phyloP scores from a whole-genome alignment of 2,329 filamentous ascomycete genomes.

The Beauveria varroae region DNA sequence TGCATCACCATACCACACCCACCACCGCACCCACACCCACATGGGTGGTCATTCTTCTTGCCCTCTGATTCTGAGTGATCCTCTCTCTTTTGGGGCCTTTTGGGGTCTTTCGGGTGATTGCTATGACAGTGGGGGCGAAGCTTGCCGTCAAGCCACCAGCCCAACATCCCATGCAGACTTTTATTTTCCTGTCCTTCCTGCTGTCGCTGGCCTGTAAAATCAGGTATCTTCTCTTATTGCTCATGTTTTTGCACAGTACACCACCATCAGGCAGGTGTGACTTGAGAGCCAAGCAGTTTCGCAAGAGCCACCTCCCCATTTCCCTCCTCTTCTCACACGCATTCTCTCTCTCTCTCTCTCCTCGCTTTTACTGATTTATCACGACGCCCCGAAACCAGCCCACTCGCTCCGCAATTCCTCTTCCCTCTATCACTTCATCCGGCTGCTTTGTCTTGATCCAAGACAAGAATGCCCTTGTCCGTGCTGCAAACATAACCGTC shows the following conservation, averaged over 20 bases:
- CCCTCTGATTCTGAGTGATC: background rate
- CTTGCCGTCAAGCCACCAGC: slow-evolving; percentile 7
- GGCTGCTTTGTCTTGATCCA: background rate
- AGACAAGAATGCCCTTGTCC: background rate
- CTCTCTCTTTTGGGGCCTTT: background rate
- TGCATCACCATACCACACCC: too few relatives aligned
- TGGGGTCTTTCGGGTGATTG: background rate
- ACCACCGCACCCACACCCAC: too few relatives aligned
- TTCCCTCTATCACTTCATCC: background rate
- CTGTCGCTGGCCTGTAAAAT: too few relatives aligned
- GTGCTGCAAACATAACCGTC: background rate
- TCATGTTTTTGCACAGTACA: too few relatives aligned
- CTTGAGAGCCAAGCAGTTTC: too few relatives aligned
- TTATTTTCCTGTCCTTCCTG: background rate
- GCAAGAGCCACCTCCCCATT: too few relatives aligned
- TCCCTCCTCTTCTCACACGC: background rate
- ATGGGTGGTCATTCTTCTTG: background rate
- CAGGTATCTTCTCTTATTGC: background rate
- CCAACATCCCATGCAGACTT: background rate
- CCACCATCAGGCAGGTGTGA: too few relatives aligned
- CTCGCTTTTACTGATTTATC: background rate
- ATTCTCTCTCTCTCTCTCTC: background rate
- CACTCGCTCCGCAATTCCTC: background rate
- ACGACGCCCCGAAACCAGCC: background rate
- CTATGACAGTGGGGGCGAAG: slow-evolving; percentile 7